Conservation (phyloP, 768 basidiomycete genomes). For the Psilocybe sp. region DNA sequence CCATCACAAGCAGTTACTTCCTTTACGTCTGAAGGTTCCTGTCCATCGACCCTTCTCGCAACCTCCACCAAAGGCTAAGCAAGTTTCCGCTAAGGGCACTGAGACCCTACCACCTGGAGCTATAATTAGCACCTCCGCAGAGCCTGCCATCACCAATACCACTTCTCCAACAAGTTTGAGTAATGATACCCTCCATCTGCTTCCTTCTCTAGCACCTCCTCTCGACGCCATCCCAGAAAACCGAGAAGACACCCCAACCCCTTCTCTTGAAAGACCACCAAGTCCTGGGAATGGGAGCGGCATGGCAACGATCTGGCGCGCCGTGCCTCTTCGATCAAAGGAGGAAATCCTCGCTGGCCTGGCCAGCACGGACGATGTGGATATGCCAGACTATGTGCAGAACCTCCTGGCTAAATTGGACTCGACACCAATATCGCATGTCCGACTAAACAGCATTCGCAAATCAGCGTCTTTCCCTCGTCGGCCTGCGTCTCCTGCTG, state of each 20-base stretch:
- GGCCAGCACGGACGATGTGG: conserved; percentile 18
- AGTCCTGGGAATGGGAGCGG: conserved; percentile 20
- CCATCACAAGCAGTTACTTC: conserved; percentile 6
- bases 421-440: conserved; percentile 2
- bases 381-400: conserved; percentile 42
- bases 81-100: not conserved
- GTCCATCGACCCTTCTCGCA: not conserved
- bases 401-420: conserved; percentile 43
- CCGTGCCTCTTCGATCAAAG: conserved; percentile 26
- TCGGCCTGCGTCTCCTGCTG: too few species aligned
- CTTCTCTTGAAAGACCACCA: conserved; percentile 13
- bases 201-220: not conserved
- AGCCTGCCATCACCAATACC: too few species aligned
- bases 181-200: not conserved
- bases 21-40: conserved; percentile 2
- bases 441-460: too few species aligned
- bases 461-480: too few species aligned
- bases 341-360: conserved; percentile 36
- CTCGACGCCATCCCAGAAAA: not conserved
- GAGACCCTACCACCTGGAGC: not conserved
- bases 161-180: too few species aligned
- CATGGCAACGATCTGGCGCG: conserved; percentile 34
- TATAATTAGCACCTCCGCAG: too few species aligned
- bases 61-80: not conserved
- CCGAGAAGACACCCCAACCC: conserved; percentile 20